Conservation (phyloP, 148 eudicot genomes). For the Amaranthus palmeri region DNA sequence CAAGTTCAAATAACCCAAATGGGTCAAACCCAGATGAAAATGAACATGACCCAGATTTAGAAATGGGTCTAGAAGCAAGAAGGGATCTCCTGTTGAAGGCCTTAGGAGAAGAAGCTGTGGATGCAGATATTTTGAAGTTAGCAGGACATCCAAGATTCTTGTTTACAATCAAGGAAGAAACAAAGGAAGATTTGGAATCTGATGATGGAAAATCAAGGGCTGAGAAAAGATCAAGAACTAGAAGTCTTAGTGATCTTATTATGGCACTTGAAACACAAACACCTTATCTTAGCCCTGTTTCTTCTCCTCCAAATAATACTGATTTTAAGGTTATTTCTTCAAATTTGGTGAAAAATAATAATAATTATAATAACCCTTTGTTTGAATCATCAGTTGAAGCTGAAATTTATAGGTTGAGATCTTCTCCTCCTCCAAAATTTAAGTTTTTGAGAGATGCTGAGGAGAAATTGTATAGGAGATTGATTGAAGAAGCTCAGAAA, state of each 20-base stretch:
- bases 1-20: slow-evolving; percentile 8
- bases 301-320: slow-evolving; percentile 32
- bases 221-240: slow-evolving; percentile 49
- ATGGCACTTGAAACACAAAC: slow-evolving; percentile 42
- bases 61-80: slow-evolving; percentile 35
- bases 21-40: slow-evolving; percentile 22
- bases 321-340: slow-evolving; percentile 19
- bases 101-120: slow-evolving; percentile 36
- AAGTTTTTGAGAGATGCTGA: slow-evolving; percentile 95
- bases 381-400: slow-evolving; percentile 66
- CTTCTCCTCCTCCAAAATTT: slow-evolving; percentile 89
- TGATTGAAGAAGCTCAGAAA: slow-evolving; percentile 65
- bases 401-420: slow-evolving; percentile 43
- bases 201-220: slow-evolving; percentile 64
- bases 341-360: slow-evolving; percentile 9
- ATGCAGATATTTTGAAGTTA: slow-evolving; percentile 64
- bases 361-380: slow-evolving; percentile 65
- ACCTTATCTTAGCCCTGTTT: slow-evolving; percentile 51
- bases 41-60: slow-evolving; percentile 39
- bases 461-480: slow-evolving; percentile 64
- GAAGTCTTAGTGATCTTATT: slow-evolving; percentile 68
- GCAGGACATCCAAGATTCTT: slow-evolving; percentile 83
- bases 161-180: slow-evolving; percentile 84
- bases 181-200: slow-evolving; percentile 82
- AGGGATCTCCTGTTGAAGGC: slow-evolving; percentile 39